Percentiles rank a stretch among this genome's conserved stretches.
Evolutionary conservation across 1,139 yeast genomes (phyloP).

Genomic region (Yamadazyma aaseri): DNA sequence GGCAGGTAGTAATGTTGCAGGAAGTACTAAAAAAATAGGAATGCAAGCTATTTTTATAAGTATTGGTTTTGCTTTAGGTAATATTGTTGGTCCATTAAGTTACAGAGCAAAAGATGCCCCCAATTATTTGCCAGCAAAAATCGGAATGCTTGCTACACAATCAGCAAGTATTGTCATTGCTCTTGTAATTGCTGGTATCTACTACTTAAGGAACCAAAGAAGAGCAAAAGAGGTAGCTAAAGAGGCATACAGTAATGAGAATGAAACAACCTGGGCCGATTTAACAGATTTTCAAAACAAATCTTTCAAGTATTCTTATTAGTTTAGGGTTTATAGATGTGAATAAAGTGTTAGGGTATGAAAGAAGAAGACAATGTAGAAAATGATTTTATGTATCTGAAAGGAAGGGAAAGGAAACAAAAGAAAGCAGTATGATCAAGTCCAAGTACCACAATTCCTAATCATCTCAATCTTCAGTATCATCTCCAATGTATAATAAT

Average conservation of each 20-base stretch:
- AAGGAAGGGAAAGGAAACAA: too few species aligned
- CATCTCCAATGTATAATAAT: too few species aligned
- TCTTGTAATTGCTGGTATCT: slow-evolving; percentile 21
- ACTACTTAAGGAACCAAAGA: slow-evolving; percentile 21
- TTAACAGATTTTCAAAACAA: slow-evolving; percentile 35
- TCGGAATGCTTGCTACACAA: slow-evolving; percentile 22
- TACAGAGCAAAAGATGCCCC: slow-evolving; percentile 28
- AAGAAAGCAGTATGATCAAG: too few species aligned
- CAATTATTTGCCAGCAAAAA: slow-evolving; percentile 32
- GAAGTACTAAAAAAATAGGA: slow-evolving; percentile 24
- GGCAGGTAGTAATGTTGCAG: slow-evolving; percentile 25
- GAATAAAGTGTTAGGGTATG: too few species aligned
- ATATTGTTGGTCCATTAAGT: slow-evolving; percentile 36
- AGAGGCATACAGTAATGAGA: slow-evolving; percentile 8
- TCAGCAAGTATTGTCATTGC: slow-evolving; percentile 22
- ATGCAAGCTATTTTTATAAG: slow-evolving; percentile 24
- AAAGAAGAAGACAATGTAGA: too few species aligned
- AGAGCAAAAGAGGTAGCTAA: slow-evolving; percentile 18
- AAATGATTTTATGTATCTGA: too few species aligned
- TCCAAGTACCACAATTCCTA: too few species aligned
- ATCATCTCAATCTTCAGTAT: too few species aligned
- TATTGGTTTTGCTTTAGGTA: slow-evolving; percentile 18
- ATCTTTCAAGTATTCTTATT: slow-evolving; percentile 30
- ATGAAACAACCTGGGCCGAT: slow-evolving; percentile 31
- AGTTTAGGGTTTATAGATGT: slow-evolving; percentile 4